Conservation (phyloP, 75 land plant genomes). For the Cupressus sempervirens region DNA sequence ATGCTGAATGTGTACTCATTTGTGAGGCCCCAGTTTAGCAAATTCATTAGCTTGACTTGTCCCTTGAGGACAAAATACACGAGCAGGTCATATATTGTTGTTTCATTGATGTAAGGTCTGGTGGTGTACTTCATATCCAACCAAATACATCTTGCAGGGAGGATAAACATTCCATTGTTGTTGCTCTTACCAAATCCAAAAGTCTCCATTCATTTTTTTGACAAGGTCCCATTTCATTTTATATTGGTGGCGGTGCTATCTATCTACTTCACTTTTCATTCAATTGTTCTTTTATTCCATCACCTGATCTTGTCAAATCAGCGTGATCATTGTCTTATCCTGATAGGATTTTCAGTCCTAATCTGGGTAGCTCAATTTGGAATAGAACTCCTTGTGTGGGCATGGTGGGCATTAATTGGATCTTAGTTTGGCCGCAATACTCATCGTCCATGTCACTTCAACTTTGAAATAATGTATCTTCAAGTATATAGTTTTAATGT, state of each 20-base stretch:
- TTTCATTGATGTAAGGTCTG: background rate
- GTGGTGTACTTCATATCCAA: background rate
- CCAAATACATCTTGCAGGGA: background rate
- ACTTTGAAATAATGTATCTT: background rate
- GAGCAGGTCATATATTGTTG: background rate
- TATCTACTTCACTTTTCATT: background rate
- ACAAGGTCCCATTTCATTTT: conserved; percentile 1
- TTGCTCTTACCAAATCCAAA: background rate
- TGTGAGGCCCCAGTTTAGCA: background rate
- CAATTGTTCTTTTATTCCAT: background rate
- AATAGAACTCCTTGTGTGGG: background rate
- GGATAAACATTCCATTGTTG: conserved; percentile 7
- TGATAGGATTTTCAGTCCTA: background rate
- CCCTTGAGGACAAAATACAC: background rate
- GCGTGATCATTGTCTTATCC: background rate
- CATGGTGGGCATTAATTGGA: background rate
- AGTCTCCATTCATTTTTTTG: background rate
- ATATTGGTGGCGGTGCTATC: too few relatives aligned
- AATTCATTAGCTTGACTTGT: too few relatives aligned
- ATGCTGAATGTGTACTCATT: background rate
- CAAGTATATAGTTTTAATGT: background rate
- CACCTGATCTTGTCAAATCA: background rate
- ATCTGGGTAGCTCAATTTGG: background rate
- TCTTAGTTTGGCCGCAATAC: too few relatives aligned
- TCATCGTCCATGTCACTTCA: background rate